These are phyloP conservation scores for Hymenoscyphus albidus DNA, from an alignment of 2,329 filamentous ascomycete species.

Conservation along the genomic window DNA sequence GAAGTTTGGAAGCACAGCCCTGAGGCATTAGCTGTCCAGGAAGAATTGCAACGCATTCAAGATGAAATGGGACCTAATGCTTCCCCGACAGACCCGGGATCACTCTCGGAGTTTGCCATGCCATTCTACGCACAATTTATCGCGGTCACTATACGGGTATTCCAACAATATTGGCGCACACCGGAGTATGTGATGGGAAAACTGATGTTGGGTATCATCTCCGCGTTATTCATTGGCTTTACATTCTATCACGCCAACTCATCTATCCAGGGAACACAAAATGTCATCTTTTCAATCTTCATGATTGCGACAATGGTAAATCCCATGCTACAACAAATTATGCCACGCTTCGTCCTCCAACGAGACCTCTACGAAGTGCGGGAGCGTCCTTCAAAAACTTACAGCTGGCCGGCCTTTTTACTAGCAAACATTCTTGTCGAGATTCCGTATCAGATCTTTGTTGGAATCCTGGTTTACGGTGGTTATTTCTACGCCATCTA, in stretches of 20 bases:
- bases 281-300: slow-evolving; percentile 69
- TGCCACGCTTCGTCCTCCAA: slow-evolving; percentile 67
- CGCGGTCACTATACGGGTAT: slow-evolving; percentile 63
- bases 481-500: slow-evolving; percentile 75
- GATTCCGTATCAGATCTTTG: slow-evolving; percentile 76
- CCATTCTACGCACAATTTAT: slow-evolving; percentile 63
- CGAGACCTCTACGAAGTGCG: slow-evolving; percentile 61
- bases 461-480: slow-evolving; percentile 70
- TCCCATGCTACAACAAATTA: slow-evolving; percentile 60
- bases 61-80: slow-evolving; percentile 44
- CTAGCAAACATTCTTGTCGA: slow-evolving; percentile 65
- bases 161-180: slow-evolving; percentile 75
- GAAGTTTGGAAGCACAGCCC: slow-evolving; percentile 38
- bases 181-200: slow-evolving; percentile 75
- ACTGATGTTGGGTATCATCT: slow-evolving; percentile 48
- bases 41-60: slow-evolving; percentile 34
- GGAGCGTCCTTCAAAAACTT: slow-evolving; percentile 35
- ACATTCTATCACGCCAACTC: slow-evolving; percentile 60
- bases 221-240: slow-evolving; percentile 60
- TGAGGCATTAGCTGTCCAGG: slow-evolving; percentile 34
- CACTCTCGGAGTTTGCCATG: slow-evolving; percentile 69
- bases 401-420: slow-evolving; percentile 37
- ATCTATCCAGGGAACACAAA: slow-evolving; percentile 63
- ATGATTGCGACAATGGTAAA: slow-evolving; percentile 69
- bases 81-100: slow-evolving; percentile 42